Conservation (phyloP, 179 eudicot genomes). For the Corrigiola litoralis region DNA sequence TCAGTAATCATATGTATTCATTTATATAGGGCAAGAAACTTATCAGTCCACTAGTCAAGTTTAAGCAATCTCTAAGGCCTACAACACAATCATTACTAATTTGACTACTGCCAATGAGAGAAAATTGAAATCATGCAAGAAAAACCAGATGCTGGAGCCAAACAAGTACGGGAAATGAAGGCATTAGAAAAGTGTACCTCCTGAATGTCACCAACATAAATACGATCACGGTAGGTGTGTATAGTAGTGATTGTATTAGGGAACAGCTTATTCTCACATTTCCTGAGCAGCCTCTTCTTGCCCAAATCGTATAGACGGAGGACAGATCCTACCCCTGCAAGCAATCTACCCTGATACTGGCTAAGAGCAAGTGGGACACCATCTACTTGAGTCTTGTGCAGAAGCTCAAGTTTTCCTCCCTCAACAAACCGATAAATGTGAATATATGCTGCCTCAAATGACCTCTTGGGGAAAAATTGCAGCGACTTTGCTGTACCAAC, state of each 20-base stretch:
- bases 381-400: conserved; percentile 97
- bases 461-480: conserved; percentile 83
- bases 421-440: conserved; percentile 91
- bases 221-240: conserved; percentile 94
- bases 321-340: conserved; percentile 87
- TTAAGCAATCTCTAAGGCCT: too few relatives aligned
- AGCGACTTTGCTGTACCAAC: conserved; percentile 96
- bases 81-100: too few relatives aligned
- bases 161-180: neutral
- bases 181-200: conserved; percentile 57
- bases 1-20: too few relatives aligned
- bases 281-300: conserved; percentile 82
- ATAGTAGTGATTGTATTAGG: conserved; percentile 81
- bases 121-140: too few relatives aligned
- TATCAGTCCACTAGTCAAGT: too few relatives aligned
- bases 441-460: conserved; percentile 69
- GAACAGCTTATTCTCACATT: conserved; percentile 97
- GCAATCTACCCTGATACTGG: conserved; percentile 88
- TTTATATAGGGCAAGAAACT: too few relatives aligned
- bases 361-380: conserved; percentile 90
- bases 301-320: conserved; percentile 93
- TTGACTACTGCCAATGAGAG: too few relatives aligned
- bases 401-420: conserved; percentile 85
- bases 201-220: conserved; percentile 94
- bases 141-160: too few relatives aligned